Evolutionary conservation across 169 alveolate species (phyloP).

Genomic region (Plasmodium gonderi): DNA sequence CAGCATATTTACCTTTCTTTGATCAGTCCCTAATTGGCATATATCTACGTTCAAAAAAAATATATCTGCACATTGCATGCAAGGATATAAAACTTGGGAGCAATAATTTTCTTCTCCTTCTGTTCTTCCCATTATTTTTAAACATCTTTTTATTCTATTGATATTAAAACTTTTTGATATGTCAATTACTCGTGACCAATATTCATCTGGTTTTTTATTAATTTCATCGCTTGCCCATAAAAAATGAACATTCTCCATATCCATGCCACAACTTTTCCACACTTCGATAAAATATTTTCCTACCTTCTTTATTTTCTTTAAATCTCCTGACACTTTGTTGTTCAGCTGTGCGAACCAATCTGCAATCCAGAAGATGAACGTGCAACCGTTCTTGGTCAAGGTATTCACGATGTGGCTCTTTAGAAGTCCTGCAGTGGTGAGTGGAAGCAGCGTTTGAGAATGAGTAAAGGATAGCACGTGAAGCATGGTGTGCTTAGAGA

Average conservation of each 20-base stretch:
- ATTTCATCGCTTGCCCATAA: constrained; percentile 99
- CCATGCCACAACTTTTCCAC: constrained; percentile 99
- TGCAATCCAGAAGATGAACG: constrained; percentile 99
- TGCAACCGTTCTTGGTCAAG: constrained; percentile 96
- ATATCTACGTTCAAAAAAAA: constrained; percentile 98
- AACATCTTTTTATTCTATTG: constrained; percentile 96
- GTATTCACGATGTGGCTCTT: constrained; percentile 94
- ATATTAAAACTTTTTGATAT: constrained; percentile 94
- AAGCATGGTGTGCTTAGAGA: neutral
- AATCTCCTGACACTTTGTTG: constrained; percentile 99
- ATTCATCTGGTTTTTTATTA: constrained; percentile 93
- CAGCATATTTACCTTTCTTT: constrained; percentile 99
- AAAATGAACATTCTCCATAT: constrained; percentile 95
- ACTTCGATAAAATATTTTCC: constrained; percentile 98
- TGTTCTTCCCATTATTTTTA: constrained; percentile 98
- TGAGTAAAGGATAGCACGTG: neutral
- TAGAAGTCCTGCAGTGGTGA: constrained; percentile 46
- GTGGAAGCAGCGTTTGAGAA: neutral
- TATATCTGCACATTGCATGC: constrained; percentile 99
- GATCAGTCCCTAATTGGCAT: constrained; percentile 99
- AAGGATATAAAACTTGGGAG: constrained; percentile 94
- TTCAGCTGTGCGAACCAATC: constrained; percentile 99
- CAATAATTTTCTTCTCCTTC: constrained; percentile 96
- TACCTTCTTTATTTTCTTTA: constrained; percentile 92
- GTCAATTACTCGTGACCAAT: constrained; percentile 98